Evolutionary conservation across 2,329 filamentous ascomycete genomes (phyloP).

Genomic region (Ceratocystis colombiana): DNA sequence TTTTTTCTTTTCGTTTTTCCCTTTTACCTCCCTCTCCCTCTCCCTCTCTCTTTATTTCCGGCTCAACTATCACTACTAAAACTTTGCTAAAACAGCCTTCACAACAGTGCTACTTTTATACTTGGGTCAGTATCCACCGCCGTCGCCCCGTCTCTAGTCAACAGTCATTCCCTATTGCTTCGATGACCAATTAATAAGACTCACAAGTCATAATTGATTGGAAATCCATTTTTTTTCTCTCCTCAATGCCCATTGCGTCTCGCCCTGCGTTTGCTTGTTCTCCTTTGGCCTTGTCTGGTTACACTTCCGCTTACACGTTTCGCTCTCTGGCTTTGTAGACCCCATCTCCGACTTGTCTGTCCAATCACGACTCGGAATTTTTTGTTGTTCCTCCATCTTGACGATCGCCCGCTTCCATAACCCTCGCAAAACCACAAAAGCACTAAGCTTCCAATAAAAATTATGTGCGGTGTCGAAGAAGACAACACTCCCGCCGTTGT

Average conservation of each 20-base stretch:
- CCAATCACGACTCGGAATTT: conserved; percentile 14
- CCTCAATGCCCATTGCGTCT: not conserved
- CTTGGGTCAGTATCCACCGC: not conserved
- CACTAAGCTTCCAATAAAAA: not conserved
- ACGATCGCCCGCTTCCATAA: not conserved
- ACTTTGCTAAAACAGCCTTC: not conserved
- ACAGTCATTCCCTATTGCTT: not conserved
- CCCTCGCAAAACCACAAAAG: too few relatives aligned
- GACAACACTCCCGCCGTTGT: conserved; percentile 23
- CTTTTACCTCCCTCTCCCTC: not conserved
- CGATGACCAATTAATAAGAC: conserved; percentile 5
- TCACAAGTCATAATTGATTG: conserved; percentile 6
- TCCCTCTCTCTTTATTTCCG: not conserved
- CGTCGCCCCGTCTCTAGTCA: not conserved
- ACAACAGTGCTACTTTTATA: not conserved
- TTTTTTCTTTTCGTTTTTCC: not conserved
- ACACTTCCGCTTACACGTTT: conserved; percentile 18
- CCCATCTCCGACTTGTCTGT: not conserved
- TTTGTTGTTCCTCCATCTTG: not conserved
- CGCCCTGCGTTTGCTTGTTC: not conserved
- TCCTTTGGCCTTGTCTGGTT: not conserved
- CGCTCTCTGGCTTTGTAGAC: conserved; percentile 14
- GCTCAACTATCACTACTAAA: not conserved
- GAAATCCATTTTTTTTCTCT: conserved; percentile 11
- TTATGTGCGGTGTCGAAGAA: conserved; percentile 24